Evolutionary conservation across 495 filamentous ascomycete species (phyloP), one percentile per base, ranked within the genome.

Genomic region (Platismatia glauca): DNA sequence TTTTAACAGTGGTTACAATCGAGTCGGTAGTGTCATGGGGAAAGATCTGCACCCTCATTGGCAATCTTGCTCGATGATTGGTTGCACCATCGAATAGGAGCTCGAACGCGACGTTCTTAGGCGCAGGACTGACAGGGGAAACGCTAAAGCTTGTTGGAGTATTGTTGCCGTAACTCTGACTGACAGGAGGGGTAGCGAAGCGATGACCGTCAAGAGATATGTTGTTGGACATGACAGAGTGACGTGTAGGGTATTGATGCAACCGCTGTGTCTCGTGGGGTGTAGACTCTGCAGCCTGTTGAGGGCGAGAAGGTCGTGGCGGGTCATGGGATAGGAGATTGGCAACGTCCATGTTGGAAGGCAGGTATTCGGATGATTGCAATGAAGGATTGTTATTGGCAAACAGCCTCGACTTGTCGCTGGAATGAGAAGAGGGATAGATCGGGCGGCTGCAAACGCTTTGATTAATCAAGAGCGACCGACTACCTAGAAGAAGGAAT

Each of bases 1-100:
- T 96, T 78, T 95, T 97, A 60, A 97, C 91, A 7, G 94, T 97
- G 5, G 89, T 89, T 60, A 96, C 87, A 73, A 98, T 97, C 31
- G 90, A 95, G 64, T 96, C 91, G 7, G 94, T 98, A 53, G 88
- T 88, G 77, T 98, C 94, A 75, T 96, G 90, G 27, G 89, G 89
- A 66, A 83, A 91, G 55, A 98, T 97, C 57, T 89, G 86, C 38
- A 98, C 91, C 68, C 90, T 84, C 82, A 97, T 87, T 16, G 94
- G 93, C 59, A 95, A 82, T 65, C 91, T 84, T 67, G 87, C 90
- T 63, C 84, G 82, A 63, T 85, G 82, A 71, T 88, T 85, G 63
- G 87, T 82, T 57, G 83, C 84, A 58, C 89, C 82, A 63, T 85
- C 81, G 70, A 90, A 86, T 35, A 94, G 80, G 33, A 97, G 82